Evolutionary conservation across 352 stramenopile species (phyloP).

Genomic region (Phytopythium helicoides): DNA sequence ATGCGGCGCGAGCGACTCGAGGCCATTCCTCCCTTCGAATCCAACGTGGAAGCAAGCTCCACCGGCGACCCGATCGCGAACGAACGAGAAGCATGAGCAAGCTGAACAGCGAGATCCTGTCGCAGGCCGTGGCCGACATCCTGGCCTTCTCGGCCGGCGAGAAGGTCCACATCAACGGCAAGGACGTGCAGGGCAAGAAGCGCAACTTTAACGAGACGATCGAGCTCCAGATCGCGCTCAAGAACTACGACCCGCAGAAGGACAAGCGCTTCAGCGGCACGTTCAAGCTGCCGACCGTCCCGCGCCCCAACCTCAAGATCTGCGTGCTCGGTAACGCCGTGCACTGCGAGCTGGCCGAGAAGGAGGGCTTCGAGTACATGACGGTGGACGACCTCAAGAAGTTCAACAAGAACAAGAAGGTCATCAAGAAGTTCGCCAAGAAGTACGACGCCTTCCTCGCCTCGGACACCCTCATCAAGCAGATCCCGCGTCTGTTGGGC

Average conservation of each 20-base stretch:
- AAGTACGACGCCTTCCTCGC: slow-evolving; percentile 99
- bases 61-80: slow-evolving; percentile 47
- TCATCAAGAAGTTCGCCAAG: slow-evolving; percentile 99
- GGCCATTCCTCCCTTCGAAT: slow-evolving; percentile 83
- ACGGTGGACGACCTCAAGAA: slow-evolving; percentile 99
- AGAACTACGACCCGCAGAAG: slow-evolving; percentile 99
- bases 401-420: slow-evolving; percentile 99
- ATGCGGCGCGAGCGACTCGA: too few species aligned
- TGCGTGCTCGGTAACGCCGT: slow-evolving; percentile 99
- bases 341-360: slow-evolving; percentile 98
- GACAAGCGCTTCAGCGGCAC: slow-evolving; percentile 99
- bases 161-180: slow-evolving; percentile 89
- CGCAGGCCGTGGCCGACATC: slow-evolving; percentile 95
- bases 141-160: slow-evolving; percentile 95
- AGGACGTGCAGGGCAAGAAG: slow-evolving; percentile 98
- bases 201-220: slow-evolving; percentile 99
- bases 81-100: slow-evolving; percentile 86
- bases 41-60: slow-evolving; percentile 52
- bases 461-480: slow-evolving; percentile 99
- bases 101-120: slow-evolving; percentile 96
- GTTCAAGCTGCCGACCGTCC: slow-evolving; percentile 97
- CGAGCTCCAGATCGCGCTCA: slow-evolving; percentile 98
- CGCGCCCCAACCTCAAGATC: slow-evolving; percentile 94
- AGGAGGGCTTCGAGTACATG: slow-evolving; percentile 98
- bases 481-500: slow-evolving; percentile 99